Conservation (phyloP, 805 yeast genomes). For the Metschnikowia bowlesiae region DNA sequence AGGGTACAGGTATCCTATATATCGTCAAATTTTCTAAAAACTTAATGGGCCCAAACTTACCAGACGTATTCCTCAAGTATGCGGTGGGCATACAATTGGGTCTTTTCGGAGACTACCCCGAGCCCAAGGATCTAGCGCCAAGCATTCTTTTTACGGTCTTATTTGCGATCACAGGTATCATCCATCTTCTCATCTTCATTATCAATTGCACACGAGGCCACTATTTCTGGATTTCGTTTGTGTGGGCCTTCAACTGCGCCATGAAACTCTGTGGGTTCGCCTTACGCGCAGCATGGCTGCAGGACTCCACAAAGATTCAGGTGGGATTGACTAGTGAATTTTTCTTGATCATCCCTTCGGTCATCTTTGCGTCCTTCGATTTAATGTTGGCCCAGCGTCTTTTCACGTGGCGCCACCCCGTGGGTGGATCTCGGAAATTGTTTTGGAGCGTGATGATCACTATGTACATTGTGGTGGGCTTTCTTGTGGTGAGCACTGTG, state of each 20-base stretch:
- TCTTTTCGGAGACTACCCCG: slow-evolving; percentile 21
- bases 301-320: slow-evolving; percentile 12
- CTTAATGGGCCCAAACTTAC: slow-evolving; percentile 11
- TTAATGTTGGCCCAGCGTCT: slow-evolving; percentile 22
- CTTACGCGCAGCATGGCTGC: slow-evolving; percentile 16
- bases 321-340: slow-evolving; percentile 18
- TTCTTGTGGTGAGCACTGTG: slow-evolving; percentile 16
- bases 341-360: slow-evolving; percentile 16
- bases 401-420: slow-evolving; percentile 26
- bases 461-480: slow-evolving; percentile 15
- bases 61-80: slow-evolving; percentile 11
- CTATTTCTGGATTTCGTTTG: slow-evolving; percentile 19
- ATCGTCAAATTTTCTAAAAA: slow-evolving; percentile 8
- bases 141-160: slow-evolving; percentile 15
- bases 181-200: slow-evolving; percentile 15
- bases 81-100: slow-evolving; percentile 14
- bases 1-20: slow-evolving; percentile 15
- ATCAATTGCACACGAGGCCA: slow-evolving; percentile 20
- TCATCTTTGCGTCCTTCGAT: slow-evolving; percentile 17
- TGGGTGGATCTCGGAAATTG: slow-evolving; percentile 20
- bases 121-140: slow-evolving; percentile 16
- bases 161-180: slow-evolving; percentile 13
- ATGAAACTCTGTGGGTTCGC: slow-evolving; percentile 16
- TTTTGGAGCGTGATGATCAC: slow-evolving; percentile 20
- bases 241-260: slow-evolving; percentile 15